Base-by-base conservation (phyloP, 257 asterid species). In the Parsonsia alboflavescens region DNA sequence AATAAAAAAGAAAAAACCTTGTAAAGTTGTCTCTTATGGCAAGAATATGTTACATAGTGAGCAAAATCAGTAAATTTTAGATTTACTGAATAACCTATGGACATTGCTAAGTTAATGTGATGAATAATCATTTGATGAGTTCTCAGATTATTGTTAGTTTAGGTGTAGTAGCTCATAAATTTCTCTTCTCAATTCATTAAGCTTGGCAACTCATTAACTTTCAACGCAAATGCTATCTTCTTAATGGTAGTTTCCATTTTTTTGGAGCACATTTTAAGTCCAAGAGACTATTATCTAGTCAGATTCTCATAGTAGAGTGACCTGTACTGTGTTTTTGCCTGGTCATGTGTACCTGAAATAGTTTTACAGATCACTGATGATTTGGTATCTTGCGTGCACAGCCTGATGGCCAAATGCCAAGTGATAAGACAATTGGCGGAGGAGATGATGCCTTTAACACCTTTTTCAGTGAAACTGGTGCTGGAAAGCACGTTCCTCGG, bases 401-500 rank as follows among this genome's bases (percentile, higher is more conserved):
- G 88, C 85, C 82, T 72, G 88, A 81, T 84, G 88, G 88, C 28
- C 84, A 76, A 73, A 76, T 84, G 88, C 82, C 88, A 5, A 67
- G 84, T 67, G 88, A 79, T 71, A 84, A 79, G 77, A 84, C 84
- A 24, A 80, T 84, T 59, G 85, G 85, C 49, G 82, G 85, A 30
- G 87, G 87, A 26, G 81, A 84, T 70, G 87, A 84, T 81, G 87
- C 87, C 36, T 84, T 84, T 80, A 81, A 84, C 85, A 81, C 87
- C 53, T 81, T 84, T 80, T 84, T 84, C 50, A 84, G 87, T 45
- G 87, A 84, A 74, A 84, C 85, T 66, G 85, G 85, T 13, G 75
- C 83, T 16, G 87, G 87, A 44, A 80, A 84, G 87, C 85, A 84
- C 28, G 87, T 84, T 7, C 87, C 87, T 10, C 83, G 87, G 62